Conservation (phyloP, 345 rosid genomes). For the Theobroma cacao region DNA sequence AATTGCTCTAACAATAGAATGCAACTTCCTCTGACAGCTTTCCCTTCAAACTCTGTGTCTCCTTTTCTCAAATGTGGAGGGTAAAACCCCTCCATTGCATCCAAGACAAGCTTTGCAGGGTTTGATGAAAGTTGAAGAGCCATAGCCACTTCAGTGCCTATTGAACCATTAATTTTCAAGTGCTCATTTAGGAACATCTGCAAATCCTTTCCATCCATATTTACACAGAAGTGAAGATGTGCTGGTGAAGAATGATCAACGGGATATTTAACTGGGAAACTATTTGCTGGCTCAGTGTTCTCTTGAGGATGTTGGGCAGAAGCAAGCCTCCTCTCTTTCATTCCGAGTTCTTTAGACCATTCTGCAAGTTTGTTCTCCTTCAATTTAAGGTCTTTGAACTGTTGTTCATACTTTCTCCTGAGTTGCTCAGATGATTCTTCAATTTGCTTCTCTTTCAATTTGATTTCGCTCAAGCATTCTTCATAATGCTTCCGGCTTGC, state of each 20-base stretch:
- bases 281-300: background rate
- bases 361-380: background rate
- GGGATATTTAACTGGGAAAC: background rate
- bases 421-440: constrained; percentile 11
- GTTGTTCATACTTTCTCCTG: background rate
- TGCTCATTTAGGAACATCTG: constrained; percentile 24
- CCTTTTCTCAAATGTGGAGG: constrained; percentile 13
- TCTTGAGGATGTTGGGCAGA: background rate
- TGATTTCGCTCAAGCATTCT: background rate
- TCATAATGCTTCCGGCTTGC: constrained; percentile 16
- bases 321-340: constrained; percentile 2
- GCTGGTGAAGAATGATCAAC: constrained; percentile 6
- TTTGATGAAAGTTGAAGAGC: constrained; percentile 27
- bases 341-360: constrained; percentile 12
- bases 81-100: constrained; percentile 30
- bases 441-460: constrained; percentile 18
- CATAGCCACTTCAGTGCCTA: constrained; percentile 9
- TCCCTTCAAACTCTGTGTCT: constrained; percentile 9
- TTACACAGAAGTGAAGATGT: background rate
- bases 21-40: background rate
- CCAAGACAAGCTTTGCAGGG: constrained; percentile 31
- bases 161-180: constrained; percentile 9
- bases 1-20: constrained; percentile 22
- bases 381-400: background rate
- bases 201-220: constrained; percentile 20